Conservation (phyloP, 2,329 filamentous ascomycete species). For the Hypomyces rosellus region DNA sequence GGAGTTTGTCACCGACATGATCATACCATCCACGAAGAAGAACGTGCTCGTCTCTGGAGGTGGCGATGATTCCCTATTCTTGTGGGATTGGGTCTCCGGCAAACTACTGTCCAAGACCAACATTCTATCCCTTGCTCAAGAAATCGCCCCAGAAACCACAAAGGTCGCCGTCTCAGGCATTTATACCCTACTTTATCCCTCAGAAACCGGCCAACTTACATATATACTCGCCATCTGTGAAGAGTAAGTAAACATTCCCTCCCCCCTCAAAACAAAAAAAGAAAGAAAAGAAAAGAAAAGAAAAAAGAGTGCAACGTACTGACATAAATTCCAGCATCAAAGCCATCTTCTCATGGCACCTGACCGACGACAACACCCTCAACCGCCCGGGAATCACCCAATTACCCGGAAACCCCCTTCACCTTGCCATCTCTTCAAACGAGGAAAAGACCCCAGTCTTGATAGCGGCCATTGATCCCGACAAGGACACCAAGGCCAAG, state of each 20-base stretch:
- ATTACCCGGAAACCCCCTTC: slow-evolving; percentile 60
- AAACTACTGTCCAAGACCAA: slow-evolving; percentile 48
- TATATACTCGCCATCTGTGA: slow-evolving; percentile 49
- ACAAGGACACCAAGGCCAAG: slow-evolving; percentile 20
- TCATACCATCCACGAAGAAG: slow-evolving; percentile 49
- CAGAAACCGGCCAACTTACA: slow-evolving; percentile 20
- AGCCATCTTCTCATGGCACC: slow-evolving; percentile 60
- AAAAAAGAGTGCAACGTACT: slow-evolving; percentile 7
- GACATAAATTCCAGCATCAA: slow-evolving; percentile 37
- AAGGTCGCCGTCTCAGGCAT: slow-evolving; percentile 45
- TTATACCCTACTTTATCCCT: slow-evolving; percentile 27
- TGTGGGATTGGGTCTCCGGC: slow-evolving; percentile 73
- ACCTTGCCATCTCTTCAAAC: slow-evolving; percentile 32
- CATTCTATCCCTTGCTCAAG: slow-evolving; percentile 39
- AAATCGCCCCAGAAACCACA: slow-evolving; percentile 28
- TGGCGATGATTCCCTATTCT: slow-evolving; percentile 69
- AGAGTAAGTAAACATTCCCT: slow-evolving; percentile 38
- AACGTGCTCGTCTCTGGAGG: slow-evolving; percentile 77
- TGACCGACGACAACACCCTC: slow-evolving; percentile 43
- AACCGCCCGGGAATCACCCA: slow-evolving; percentile 40
- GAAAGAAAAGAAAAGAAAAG: neutral
- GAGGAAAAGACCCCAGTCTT: slow-evolving; percentile 23
- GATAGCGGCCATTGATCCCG: slow-evolving; percentile 35
- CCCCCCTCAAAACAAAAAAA: neutral
- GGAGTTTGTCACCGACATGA: slow-evolving; percentile 75